Base-by-base conservation (phyloP, 2,329 filamentous ascomycete species). In the Calonectria honghensis region DNA sequence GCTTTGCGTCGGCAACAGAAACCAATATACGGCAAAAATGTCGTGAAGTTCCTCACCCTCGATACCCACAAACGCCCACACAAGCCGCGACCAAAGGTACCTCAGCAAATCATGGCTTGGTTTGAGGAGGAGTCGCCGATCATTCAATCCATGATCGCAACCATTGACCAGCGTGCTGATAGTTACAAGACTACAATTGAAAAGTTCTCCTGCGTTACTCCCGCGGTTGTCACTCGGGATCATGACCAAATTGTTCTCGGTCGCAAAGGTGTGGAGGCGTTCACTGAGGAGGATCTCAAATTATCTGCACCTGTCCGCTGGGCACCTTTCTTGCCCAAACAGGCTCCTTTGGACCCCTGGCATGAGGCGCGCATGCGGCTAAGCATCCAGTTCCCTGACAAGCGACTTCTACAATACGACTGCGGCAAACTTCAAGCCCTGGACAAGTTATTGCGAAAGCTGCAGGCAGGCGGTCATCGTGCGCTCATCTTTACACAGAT, bases 401-500 rank as follows among this genome's bases (percentile, higher is more conserved):
- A 96, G 83, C 92, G 97, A 45, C 91, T 99, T n/a, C 88, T 99
- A 0, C 96, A 99, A 83, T 99, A 98, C 84, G 97, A 99, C 85
- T 98, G 97, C 82, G 97, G 97, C 79, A 99, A 99, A 85, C 91
- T 99, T 4, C 97, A 99, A 82, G 93, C 94, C 24, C 90, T 99
- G 20, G 97, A 97, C 81, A 93, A 93, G 75, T 90, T 99, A 2
- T 90, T 99, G 18, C 94, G 97, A 13, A 93, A 94, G 76, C 90
- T 99, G 10, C 96, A 98, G 85, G 92, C 94, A 3, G 96, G 95
- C 50, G 96, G 96, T 1, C 97, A 98, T 82, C 95, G 97, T 10
- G 97, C 96, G 13, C 89, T 99, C 66, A 99, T 99, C 83, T 99
- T 99, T 85, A 98, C 97, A 0, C 97, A 99, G 82, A 99, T 99